A percentile compares a stretch with the other conserved stretches of the same genome.
phyloP scores from a whole-genome alignment of 1,139 yeast species.

The Pichia sp. region DNA sequence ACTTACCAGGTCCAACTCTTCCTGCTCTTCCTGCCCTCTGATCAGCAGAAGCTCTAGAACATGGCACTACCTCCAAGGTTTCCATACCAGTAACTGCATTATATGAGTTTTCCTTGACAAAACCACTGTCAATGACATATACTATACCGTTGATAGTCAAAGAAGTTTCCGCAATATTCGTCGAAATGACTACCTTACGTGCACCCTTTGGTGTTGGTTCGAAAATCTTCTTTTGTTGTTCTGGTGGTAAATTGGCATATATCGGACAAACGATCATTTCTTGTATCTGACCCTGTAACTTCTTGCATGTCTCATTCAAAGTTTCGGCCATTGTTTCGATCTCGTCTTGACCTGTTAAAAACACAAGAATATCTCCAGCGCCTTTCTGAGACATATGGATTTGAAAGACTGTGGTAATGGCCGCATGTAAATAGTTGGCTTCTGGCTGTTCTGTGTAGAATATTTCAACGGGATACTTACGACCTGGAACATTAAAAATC shows the following conservation, averaged over 20 bases:
- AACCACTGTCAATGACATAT: conserved; percentile 89
- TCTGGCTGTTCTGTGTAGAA: conserved; percentile 84
- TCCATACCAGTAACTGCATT: conserved; percentile 89
- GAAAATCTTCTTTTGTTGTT: conserved; percentile 71
- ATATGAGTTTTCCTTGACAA: conserved; percentile 79
- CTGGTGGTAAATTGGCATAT: conserved; percentile 88
- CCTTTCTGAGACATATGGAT: conserved; percentile 61
- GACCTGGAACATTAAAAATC: conserved; percentile 80
- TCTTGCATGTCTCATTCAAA: conserved; percentile 53
- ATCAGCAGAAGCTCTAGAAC: conserved; percentile 91
- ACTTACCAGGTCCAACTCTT: conserved; percentile 92
- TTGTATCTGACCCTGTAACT: conserved; percentile 49
- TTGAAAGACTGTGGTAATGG: conserved; percentile 73
- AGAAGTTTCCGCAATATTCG: conserved; percentile 95
- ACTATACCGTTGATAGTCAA: conserved; percentile 89
- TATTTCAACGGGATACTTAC: conserved; percentile 82
- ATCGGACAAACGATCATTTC: conserved; percentile 76
- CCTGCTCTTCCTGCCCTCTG: conserved; percentile 98
- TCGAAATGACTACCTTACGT: conserved; percentile 86
- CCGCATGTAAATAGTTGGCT: conserved; percentile 83
- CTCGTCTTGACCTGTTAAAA: conserved; percentile 91
- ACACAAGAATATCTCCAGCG: conserved; percentile 83
- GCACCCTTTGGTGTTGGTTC: conserved; percentile 77
- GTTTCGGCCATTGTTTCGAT: conserved; percentile 76
- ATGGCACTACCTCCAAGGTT: conserved; percentile 72